These are phyloP conservation scores for Epichloe gansuensis DNA, from an alignment of 2,329 filamentous ascomycete genomes.

Conservation along the genomic window DNA sequence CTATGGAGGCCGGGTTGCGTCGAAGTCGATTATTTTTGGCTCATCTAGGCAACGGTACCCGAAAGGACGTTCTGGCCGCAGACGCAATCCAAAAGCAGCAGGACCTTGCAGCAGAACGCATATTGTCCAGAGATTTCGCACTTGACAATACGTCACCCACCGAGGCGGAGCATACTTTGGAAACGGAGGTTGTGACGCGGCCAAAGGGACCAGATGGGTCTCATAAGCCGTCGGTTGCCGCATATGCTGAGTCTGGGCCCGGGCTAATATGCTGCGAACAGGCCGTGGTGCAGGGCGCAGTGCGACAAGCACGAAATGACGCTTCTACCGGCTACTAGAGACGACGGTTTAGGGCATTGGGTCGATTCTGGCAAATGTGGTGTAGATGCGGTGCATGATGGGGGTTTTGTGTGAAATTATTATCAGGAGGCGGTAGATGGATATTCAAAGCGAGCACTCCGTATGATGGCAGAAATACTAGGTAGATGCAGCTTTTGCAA, in stretches of 20 bases:
- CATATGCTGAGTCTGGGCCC: not conserved
- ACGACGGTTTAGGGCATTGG: not conserved
- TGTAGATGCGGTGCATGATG: not conserved
- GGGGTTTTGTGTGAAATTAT: not conserved
- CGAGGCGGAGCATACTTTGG: conserved; percentile 13
- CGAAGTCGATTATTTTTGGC: not conserved
- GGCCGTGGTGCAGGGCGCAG: not conserved
- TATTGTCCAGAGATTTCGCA: conserved; percentile 8
- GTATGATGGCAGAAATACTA: not conserved
- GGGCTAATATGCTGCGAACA: not conserved
- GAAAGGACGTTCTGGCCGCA: not conserved
- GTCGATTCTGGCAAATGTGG: not conserved
- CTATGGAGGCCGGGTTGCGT: not conserved
- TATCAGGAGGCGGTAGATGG: not conserved
- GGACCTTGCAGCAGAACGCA: conserved; percentile 1
- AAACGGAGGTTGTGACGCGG: conserved; percentile 8
- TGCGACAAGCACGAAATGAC: not conserved
- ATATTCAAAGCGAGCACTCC: not conserved
- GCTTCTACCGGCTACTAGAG: not conserved
- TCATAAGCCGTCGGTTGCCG: not conserved
- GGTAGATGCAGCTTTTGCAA: not conserved
- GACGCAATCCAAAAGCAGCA: not conserved
- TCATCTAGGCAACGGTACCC: not conserved
- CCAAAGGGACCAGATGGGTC: conserved; percentile 1
- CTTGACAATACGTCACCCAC: conserved; percentile 3